Percentiles rank a stretch among this genome's conserved stretches.
These are phyloP conservation scores for Backusella australiensis DNA, from an alignment of 192 early-diverging fungal species.

Conservation along the genomic window DNA sequence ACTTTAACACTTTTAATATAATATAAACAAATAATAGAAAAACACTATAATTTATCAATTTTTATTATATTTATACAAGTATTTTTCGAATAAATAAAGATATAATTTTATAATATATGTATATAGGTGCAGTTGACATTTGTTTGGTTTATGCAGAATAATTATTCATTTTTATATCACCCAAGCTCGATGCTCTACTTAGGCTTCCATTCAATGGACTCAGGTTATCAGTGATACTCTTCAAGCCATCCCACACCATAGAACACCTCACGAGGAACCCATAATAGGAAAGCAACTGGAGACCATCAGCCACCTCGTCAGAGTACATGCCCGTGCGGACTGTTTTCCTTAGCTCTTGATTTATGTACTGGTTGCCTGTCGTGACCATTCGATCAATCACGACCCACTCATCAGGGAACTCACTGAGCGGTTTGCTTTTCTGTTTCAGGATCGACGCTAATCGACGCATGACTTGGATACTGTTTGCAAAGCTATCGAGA, in stretches of 20 bases:
- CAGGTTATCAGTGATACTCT: conserved; percentile 7
- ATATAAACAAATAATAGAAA: neutral
- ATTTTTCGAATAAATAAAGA: neutral
- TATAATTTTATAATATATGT: neutral
- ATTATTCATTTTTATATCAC: neutral
- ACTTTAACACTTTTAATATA: neutral
- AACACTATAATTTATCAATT: neutral
- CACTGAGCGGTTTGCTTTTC: neutral
- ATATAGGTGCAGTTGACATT: neutral
- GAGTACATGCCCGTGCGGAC: neutral
- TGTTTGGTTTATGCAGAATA: neutral
- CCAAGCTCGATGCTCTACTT: conserved; percentile 6
- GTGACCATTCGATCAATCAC: conserved; percentile 11
- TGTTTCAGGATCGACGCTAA: conserved; percentile 5
- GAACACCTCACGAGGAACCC: conserved; percentile 16
- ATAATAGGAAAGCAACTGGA: conserved; percentile 7
- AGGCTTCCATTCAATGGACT: conserved; percentile 5
- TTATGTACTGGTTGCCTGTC: neutral
- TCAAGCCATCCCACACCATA: conserved; percentile 13
- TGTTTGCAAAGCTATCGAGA: conserved; percentile 4
- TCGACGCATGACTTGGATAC: conserved; percentile 9
- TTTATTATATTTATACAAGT: neutral
- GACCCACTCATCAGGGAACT: conserved; percentile 14
- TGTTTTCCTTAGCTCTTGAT: neutral
- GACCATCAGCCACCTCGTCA: neutral